phyloP scores from a whole-genome alignment of 352 stramenopile genomes.

The Globisporangium spiculum region DNA sequence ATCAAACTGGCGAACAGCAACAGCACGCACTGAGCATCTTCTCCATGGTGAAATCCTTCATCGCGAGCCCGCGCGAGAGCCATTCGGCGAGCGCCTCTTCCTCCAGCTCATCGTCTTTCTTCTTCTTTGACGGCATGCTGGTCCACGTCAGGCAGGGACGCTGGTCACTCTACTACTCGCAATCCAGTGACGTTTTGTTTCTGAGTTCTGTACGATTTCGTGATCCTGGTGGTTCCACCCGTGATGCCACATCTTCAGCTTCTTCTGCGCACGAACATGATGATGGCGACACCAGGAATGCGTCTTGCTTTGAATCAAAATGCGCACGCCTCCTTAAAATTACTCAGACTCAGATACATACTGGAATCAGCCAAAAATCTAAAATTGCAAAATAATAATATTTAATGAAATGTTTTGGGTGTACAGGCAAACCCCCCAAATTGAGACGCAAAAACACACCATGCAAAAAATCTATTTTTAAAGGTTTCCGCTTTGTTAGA shows the following conservation, averaged over 20 bases:
- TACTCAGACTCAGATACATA: not conserved
- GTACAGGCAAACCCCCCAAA: too few relatives aligned
- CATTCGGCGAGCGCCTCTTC: slow-evolving; percentile 76
- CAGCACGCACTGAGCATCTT: slow-evolving; percentile 65
- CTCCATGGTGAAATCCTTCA: slow-evolving; percentile 71
- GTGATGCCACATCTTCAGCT: not conserved
- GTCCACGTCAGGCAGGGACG: not conserved
- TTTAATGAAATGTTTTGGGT: too few relatives aligned
- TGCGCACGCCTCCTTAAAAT: too few relatives aligned
- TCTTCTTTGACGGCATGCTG: slow-evolving; percentile 20
- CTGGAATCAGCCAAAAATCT: not conserved
- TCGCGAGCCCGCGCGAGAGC: slow-evolving; percentile 51
- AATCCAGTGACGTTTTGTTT: too few relatives aligned
- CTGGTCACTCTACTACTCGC: not conserved
- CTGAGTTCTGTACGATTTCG: not conserved
- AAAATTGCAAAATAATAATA: too few relatives aligned
- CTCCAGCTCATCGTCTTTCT: slow-evolving; percentile 46
- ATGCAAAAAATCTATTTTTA: too few relatives aligned
- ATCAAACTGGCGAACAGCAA: not conserved
- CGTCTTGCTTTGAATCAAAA: not conserved
- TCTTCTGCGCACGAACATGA: not conserved
- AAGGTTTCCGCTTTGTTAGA: too few relatives aligned
- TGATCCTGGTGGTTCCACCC: not conserved
- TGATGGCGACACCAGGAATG: not conserved
- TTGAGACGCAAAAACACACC: too few relatives aligned